phyloP scores from a whole-genome alignment of 148 eudicot genomes.

The Chenopodium formosanum region DNA sequence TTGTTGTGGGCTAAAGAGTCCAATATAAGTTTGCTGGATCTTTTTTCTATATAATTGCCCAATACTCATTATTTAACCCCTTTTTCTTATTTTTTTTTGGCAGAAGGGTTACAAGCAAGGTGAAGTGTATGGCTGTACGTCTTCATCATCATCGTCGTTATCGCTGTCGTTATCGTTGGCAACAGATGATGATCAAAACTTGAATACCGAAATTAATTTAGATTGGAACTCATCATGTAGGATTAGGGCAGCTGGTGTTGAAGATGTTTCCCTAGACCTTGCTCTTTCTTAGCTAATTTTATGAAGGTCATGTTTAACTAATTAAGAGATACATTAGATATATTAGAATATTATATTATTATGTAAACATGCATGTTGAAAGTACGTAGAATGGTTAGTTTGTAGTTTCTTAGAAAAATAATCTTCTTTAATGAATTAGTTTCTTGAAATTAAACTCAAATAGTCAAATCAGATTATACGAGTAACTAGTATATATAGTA shows the following conservation, averaged over 20 bases:
- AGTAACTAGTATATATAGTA: too few species aligned
- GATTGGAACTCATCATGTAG: background rate
- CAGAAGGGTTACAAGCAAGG: background rate
- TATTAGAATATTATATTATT: too few species aligned
- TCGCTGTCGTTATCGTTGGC: background rate
- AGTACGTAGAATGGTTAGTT: too few species aligned
- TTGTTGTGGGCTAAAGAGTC: background rate
- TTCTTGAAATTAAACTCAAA: too few species aligned
- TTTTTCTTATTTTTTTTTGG: background rate
- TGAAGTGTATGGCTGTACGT: background rate
- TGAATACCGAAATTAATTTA: background rate
- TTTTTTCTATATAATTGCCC: background rate
- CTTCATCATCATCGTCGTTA: background rate
- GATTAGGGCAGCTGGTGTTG: background rate
- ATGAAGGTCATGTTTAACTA: too few species aligned
- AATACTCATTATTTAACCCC: background rate
- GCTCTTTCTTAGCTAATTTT: constrained; percentile 27
- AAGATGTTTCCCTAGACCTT: constrained; percentile 41
- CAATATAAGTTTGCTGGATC: background rate
- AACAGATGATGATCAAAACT: background rate
- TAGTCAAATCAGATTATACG: too few species aligned
- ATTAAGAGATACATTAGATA: too few species aligned
- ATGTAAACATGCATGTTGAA: too few species aligned
- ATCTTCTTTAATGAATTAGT: too few species aligned
- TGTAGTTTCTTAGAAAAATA: too few species aligned